phyloP scores from a whole-genome alignment of 352 stramenopile genomes.

The Phytophthora gonapodyides region DNA sequence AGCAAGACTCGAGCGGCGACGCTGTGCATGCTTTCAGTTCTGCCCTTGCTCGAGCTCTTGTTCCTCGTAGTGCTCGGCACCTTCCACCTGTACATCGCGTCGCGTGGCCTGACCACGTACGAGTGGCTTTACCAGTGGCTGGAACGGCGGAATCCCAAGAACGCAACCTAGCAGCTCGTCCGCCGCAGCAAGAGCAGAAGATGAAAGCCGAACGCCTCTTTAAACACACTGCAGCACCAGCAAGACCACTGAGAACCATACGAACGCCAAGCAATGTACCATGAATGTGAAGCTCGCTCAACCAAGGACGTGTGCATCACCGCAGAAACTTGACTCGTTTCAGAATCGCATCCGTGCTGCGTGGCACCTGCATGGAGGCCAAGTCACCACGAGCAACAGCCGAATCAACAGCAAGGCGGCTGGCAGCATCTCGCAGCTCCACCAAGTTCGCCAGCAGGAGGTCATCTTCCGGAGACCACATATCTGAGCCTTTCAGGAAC shows the following conservation, averaged over 20 bases:
- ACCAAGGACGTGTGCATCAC: slow-evolving; percentile 35
- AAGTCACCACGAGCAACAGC: slow-evolving; percentile 44
- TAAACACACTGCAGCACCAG: slow-evolving; percentile 4
- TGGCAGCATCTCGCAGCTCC: slow-evolving; percentile 27
- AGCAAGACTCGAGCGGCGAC: slow-evolving; percentile 20
- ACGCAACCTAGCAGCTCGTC: slow-evolving; percentile 2
- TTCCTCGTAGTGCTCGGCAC: slow-evolving; percentile 57
- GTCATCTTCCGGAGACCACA: slow-evolving; percentile 63
- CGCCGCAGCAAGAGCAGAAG: not conserved
- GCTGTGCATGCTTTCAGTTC: slow-evolving; percentile 43
- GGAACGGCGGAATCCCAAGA: slow-evolving; percentile 20
- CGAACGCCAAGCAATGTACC: slow-evolving; percentile 8
- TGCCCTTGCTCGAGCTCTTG: slow-evolving; percentile 60
- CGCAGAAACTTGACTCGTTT: slow-evolving; percentile 61
- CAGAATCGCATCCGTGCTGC: slow-evolving; percentile 46
- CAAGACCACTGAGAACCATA: slow-evolving; percentile 6
- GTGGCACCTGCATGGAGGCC: slow-evolving; percentile 42
- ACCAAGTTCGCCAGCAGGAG: slow-evolving; percentile 39
- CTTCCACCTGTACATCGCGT: slow-evolving; percentile 73
- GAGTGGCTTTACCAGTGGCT: slow-evolving; percentile 61
- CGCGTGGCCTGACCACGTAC: slow-evolving; percentile 53
- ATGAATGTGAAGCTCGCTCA: no score
- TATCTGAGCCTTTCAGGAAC: slow-evolving; percentile 40
- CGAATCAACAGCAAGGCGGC: slow-evolving; percentile 19
- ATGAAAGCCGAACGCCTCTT: slow-evolving; percentile 15